phyloP scores from a whole-genome alignment of 2,329 filamentous ascomycete species.

The Alternaria sp. region DNA sequence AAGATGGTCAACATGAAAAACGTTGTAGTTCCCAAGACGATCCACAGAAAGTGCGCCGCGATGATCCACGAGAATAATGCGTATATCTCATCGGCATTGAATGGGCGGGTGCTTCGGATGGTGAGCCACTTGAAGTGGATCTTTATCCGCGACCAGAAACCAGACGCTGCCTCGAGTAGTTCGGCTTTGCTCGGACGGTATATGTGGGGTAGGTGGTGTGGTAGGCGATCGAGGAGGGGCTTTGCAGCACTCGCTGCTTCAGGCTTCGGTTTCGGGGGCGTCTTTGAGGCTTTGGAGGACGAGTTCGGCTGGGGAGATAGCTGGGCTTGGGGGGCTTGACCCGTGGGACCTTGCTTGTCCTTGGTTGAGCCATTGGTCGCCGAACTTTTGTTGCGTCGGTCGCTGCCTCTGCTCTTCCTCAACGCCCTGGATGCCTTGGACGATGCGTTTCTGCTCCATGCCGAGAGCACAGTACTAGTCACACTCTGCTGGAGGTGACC shows the following conservation, averaged over 20 bases:
- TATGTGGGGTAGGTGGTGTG: conserved; percentile 69
- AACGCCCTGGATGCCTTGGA: conserved; percentile 29
- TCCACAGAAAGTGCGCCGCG: conserved; percentile 91
- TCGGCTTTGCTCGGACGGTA: conserved; percentile 93
- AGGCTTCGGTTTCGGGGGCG: conserved; percentile 33
- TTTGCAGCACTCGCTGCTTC: conserved; percentile 40
- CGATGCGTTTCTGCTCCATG: conserved; percentile 44
- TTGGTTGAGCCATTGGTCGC: conserved; percentile 38
- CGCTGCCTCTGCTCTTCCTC: conserved; percentile 24
- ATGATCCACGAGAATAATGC: conserved; percentile 96
- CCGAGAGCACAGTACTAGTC: conserved; percentile 35
- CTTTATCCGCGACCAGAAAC: conserved; percentile 89
- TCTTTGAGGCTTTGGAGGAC: conserved; percentile 31
- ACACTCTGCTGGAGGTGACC: conserved; percentile 30
- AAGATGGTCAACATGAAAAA: conserved; percentile 94
- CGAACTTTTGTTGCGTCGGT: conserved; percentile 51
- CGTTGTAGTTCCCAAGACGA: conserved; percentile 95
- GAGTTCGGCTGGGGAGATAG: conserved; percentile 43
- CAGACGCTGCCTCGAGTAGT: conserved; percentile 86
- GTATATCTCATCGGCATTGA: conserved; percentile 95
- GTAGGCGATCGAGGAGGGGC: conserved; percentile 65
- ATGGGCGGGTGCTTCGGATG: conserved; percentile 90
- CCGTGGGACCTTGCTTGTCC: conserved; percentile 24
- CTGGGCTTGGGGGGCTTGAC: conserved; percentile 42
- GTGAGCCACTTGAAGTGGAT: conserved; percentile 98